These are phyloP conservation scores for Salvia miltiorrhiza DNA, from an alignment of 257 asterid species.

Conservation along the genomic window DNA sequence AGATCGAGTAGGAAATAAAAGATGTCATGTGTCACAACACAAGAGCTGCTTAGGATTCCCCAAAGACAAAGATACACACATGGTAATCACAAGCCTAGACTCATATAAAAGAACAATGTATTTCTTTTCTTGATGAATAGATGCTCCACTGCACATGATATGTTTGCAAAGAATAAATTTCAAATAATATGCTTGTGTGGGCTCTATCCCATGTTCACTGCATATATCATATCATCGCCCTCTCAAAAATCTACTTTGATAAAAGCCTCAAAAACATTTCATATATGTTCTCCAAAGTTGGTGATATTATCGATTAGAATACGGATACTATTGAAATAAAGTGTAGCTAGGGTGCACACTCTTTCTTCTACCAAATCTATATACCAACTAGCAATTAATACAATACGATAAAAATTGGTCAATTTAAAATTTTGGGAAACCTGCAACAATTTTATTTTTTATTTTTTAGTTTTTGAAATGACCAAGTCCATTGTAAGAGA, in stretches of 20 bases:
- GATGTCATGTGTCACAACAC: not conserved
- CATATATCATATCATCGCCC: not conserved
- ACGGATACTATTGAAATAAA: not conserved
- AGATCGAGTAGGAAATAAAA: too few species aligned
- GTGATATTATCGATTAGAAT: not conserved
- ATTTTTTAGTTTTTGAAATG: slow-evolving; percentile 17
- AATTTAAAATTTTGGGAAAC: slow-evolving; percentile 21
- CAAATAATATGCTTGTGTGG: slow-evolving; percentile 10
- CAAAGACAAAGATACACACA: slow-evolving; percentile 32
- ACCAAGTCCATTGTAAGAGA: slow-evolving; percentile 42
- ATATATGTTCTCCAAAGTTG: not conserved
- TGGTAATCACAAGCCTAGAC: slow-evolving; percentile 28
- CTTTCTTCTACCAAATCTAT: not conserved
- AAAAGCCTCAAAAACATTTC: not conserved
- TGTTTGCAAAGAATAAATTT: slow-evolving; percentile 20
- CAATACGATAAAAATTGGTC: not conserved
- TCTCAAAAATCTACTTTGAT: slow-evolving; percentile 14
- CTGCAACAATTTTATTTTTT: slow-evolving; percentile 25
- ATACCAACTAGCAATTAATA: not conserved
- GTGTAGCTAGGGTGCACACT: not conserved
- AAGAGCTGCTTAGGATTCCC: slow-evolving; percentile 23
- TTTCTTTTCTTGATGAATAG: not conserved
- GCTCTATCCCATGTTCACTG: slow-evolving; percentile 31
- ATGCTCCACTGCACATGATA: slow-evolving; percentile 35
- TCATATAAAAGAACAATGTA: slow-evolving; percentile 11